phyloP scores from a whole-genome alignment of 805 yeast genomes.

The Wickerhamiella allomyrinae region DNA sequence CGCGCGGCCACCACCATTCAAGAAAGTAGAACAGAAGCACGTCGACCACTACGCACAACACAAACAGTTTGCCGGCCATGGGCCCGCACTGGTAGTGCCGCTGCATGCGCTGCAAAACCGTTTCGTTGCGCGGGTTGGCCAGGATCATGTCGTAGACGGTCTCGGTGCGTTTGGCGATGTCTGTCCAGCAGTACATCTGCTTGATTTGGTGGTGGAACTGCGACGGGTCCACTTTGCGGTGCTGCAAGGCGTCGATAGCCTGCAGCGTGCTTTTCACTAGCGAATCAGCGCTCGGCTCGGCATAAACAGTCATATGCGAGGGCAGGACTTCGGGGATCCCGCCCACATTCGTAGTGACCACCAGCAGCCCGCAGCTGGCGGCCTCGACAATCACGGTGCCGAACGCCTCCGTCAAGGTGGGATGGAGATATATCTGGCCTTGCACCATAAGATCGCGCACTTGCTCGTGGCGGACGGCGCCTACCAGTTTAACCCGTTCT shows the following conservation, averaged over 20 bases:
- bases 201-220: constrained; percentile 65
- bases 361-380: constrained; percentile 85
- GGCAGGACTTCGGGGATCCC: constrained; percentile 97
- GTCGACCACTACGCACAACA: constrained; percentile 70
- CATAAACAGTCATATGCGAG: constrained; percentile 79
- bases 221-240: constrained; percentile 51
- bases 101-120: constrained; percentile 43
- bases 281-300: constrained; percentile 76
- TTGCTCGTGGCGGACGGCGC: constrained; percentile 80
- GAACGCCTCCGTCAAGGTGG: constrained; percentile 91
- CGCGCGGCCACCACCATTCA: constrained; percentile 57
- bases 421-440: constrained; percentile 88
- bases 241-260: constrained; percentile 52
- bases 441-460: constrained; percentile 85
- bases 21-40: constrained; percentile 45
- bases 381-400: constrained; percentile 97
- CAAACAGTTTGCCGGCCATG: constrained; percentile 77
- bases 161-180: constrained; percentile 78
- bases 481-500: constrained; percentile 72
- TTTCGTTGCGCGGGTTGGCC: constrained; percentile 30
- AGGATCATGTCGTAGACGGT: constrained; percentile 42
- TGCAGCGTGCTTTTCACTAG: constrained; percentile 52
- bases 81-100: constrained; percentile 48
- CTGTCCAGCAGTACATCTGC: constrained; percentile 81
- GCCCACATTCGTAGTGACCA: constrained; percentile 91